Conservation (phyloP, 2,329 filamentous ascomycete species). For the Aspergillus sp. region DNA sequence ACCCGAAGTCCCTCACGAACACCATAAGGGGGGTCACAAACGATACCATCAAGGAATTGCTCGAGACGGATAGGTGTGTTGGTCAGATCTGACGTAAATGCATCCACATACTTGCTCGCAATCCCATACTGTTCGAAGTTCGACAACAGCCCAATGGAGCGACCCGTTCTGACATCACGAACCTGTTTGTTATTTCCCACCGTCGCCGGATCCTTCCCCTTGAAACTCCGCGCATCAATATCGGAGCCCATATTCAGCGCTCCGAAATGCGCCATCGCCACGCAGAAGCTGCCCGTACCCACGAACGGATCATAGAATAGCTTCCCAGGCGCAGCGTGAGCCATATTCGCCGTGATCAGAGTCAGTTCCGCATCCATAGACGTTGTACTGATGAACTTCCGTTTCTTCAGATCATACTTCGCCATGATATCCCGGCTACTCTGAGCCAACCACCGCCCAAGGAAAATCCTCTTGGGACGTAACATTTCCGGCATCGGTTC, state of each 20-base stretch:
- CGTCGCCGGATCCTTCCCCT: constrained; percentile 54
- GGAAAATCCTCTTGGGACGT: constrained; percentile 57
- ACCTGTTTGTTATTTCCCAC: neutral
- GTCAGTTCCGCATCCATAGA: constrained; percentile 96
- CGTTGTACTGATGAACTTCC: constrained; percentile 88
- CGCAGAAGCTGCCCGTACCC: constrained; percentile 85
- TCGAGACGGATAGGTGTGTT: constrained; percentile 65
- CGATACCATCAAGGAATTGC: constrained; percentile 74
- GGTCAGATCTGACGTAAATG: constrained; percentile 79
- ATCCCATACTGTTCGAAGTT: constrained; percentile 85
- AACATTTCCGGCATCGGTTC: constrained; percentile 38
- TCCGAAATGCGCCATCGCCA: constrained; percentile 87
- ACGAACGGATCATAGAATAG: constrained; percentile 93
- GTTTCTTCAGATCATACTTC: constrained; percentile 84
- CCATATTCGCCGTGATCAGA: constrained; percentile 85
- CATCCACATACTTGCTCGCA: constrained; percentile 60
- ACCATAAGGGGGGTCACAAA: constrained; percentile 94
- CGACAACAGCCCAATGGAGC: constrained; percentile 44
- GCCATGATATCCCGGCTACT: constrained; percentile 62
- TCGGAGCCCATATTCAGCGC: constrained; percentile 79
- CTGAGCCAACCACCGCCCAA: constrained; percentile 64
- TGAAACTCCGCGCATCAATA: constrained; percentile 83
- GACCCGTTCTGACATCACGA: constrained; percentile 14
- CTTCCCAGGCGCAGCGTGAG: constrained; percentile 72
- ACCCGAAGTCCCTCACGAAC: constrained; percentile 88